Conservation (phyloP, 164 flowering plant species). For the Piper longum region DNA sequence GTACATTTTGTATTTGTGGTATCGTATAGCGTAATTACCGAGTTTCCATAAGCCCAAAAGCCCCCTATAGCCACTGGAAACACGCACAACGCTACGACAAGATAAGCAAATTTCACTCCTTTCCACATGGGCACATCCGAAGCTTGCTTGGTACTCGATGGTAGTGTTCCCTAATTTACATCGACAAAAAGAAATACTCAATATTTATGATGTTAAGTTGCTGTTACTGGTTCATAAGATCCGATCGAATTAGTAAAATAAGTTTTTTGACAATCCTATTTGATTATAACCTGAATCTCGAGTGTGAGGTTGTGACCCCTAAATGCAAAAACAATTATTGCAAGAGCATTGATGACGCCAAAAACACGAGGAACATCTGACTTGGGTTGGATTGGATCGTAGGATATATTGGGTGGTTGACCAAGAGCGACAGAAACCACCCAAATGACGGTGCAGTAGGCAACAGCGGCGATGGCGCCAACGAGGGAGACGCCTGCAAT, state of each 20-base stretch:
- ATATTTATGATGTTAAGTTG: no score
- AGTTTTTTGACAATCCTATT: neutral
- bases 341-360: slow-evolving; percentile 48
- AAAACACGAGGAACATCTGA: slow-evolving; percentile 13
- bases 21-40: slow-evolving; percentile 19
- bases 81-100: slow-evolving; percentile 44
- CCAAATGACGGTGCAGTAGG: slow-evolving; percentile 48
- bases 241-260: neutral
- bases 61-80: slow-evolving; percentile 70
- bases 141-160: slow-evolving; percentile 51
- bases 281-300: slow-evolving; percentile 48
- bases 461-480: slow-evolving; percentile 47
- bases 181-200: neutral
- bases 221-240: neutral
- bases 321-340: slow-evolving; percentile 65
- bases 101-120: slow-evolving; percentile 46
- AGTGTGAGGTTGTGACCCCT: slow-evolving; percentile 78
- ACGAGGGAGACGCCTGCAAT: slow-evolving; percentile 48
- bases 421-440: slow-evolving; percentile 26
- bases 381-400: slow-evolving; percentile 14
- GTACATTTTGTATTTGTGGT: no score
- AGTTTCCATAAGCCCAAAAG: slow-evolving; percentile 62
- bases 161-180: slow-evolving; percentile 54
- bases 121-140: slow-evolving; percentile 68
- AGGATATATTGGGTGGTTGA: slow-evolving; percentile 19